Conservation (phyloP, 176 grass and related monocot species). For the Juncus inflexus region DNA sequence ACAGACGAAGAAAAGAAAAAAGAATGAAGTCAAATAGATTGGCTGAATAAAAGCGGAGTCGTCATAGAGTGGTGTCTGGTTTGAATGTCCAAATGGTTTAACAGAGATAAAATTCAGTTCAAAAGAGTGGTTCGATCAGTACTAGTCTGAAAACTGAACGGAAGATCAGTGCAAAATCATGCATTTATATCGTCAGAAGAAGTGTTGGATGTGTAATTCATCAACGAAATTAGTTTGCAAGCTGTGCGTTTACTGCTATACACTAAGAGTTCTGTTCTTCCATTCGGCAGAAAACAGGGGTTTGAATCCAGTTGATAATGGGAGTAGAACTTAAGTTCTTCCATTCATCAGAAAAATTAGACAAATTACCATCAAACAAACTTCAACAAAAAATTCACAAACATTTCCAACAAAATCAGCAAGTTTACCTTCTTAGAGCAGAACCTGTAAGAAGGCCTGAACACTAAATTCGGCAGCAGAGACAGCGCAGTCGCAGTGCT, state of each 20-base stretch:
- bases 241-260: too few species aligned
- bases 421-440: conserved; percentile 60
- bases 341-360: background rate
- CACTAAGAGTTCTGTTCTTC: too few species aligned
- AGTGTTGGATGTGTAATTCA: too few species aligned
- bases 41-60: background rate
- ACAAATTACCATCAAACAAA: background rate
- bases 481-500: conserved; percentile 59
- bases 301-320: background rate
- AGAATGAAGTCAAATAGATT: background rate
- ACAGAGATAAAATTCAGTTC: background rate
- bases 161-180: too few species aligned
- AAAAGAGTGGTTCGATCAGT: too few species aligned
- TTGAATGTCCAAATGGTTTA: background rate
- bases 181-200: too few species aligned
- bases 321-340: conserved; percentile 1
- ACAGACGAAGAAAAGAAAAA: too few species aligned
- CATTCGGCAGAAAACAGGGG: background rate
- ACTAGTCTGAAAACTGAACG: too few species aligned
- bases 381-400: conserved; percentile 5
- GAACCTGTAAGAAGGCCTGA: conserved; percentile 59
- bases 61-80: background rate
- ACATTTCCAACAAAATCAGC: background rate
- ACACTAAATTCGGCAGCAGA: conserved; percentile 51
- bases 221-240: too few species aligned